Evolutionary conservation across 2,329 filamentous ascomycete genomes (phyloP).

Genomic region (Curvularia sp.): DNA sequence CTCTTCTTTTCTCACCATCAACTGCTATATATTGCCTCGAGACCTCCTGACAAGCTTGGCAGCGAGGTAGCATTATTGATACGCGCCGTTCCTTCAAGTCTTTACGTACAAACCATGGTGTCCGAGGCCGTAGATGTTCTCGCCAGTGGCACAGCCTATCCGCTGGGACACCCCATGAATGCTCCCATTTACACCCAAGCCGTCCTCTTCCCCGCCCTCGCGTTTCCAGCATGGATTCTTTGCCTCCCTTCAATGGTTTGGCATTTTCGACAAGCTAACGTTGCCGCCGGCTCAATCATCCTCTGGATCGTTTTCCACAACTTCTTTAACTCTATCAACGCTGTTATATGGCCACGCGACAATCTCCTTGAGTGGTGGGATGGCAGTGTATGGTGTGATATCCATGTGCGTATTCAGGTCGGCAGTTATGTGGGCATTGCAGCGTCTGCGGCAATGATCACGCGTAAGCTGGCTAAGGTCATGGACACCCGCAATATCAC

Average conservation of each 20-base stretch:
- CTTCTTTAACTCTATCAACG: slow-evolving; percentile 66
- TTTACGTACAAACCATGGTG: neutral
- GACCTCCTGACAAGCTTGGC: slow-evolving; percentile 1
- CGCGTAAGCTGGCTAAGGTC: slow-evolving; percentile 66
- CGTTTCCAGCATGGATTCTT: slow-evolving; percentile 60
- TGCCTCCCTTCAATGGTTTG: slow-evolving; percentile 65
- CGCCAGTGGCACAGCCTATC: neutral
- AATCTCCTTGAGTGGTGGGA: slow-evolving; percentile 63
- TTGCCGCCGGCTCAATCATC: slow-evolving; percentile 65
- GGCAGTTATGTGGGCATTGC: slow-evolving; percentile 62
- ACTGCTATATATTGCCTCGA: slow-evolving; percentile 1
- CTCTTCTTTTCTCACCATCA: neutral
- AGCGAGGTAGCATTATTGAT: neutral
- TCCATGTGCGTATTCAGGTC: slow-evolving; percentile 66
- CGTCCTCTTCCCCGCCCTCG: slow-evolving; percentile 58
- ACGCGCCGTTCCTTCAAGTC: neutral
- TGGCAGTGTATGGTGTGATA: slow-evolving; percentile 68
- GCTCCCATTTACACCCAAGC: slow-evolving; percentile 44
- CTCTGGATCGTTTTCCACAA: slow-evolving; percentile 65
- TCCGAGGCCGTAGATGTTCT: neutral
- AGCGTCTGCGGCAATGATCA: slow-evolving; percentile 64
- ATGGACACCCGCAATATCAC: slow-evolving; percentile 65
- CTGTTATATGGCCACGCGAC: slow-evolving; percentile 69
- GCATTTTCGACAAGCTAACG: slow-evolving; percentile 67
- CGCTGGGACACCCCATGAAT: neutral